Conservation (phyloP, 257 asterid genomes). For the Rauvolfia tetraphylla region DNA sequence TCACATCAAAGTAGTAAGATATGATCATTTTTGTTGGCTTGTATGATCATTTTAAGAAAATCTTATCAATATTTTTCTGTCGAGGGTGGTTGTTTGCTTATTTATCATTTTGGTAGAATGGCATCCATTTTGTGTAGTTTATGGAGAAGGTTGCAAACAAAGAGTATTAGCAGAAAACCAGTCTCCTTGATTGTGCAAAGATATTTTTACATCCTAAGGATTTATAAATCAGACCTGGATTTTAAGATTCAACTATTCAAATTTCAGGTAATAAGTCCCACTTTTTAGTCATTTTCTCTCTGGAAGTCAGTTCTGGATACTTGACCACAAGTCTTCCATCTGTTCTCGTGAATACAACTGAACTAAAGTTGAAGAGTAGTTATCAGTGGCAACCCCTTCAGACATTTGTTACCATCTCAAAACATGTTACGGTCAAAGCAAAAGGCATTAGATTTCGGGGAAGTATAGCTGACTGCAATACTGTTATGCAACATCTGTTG, state of each 20-base stretch:
- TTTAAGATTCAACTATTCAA: conserved; percentile 13
- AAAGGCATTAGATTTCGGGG: conserved; percentile 81
- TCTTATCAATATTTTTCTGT: no score
- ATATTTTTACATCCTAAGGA: neutral
- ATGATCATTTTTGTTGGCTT: neutral
- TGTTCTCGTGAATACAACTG: conserved; percentile 60
- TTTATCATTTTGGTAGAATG: neutral
- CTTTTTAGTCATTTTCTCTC: conserved; percentile 56
- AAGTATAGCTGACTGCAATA: conserved; percentile 65
- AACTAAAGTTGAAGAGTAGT: conserved; percentile 59
- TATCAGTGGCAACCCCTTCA: conserved; percentile 85
- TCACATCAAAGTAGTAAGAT: neutral
- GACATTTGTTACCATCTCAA: conserved; percentile 81
- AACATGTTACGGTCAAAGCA: conserved; percentile 71
- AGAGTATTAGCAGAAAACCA: neutral
- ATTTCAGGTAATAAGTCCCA: conserved; percentile 58
- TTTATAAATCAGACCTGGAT: neutral
- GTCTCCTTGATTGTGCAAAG: neutral
- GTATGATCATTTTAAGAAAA: neutral
- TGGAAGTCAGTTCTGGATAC: conserved; percentile 76
- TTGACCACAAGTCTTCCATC: conserved; percentile 69
- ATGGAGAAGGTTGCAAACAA: no score
- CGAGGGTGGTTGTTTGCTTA: no score
- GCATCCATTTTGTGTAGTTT: neutral
- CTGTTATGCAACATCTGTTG: conserved; percentile 44